phyloP scores from a whole-genome alignment of 2,329 filamentous ascomycete species.

The Arthroderma sp. region DNA sequence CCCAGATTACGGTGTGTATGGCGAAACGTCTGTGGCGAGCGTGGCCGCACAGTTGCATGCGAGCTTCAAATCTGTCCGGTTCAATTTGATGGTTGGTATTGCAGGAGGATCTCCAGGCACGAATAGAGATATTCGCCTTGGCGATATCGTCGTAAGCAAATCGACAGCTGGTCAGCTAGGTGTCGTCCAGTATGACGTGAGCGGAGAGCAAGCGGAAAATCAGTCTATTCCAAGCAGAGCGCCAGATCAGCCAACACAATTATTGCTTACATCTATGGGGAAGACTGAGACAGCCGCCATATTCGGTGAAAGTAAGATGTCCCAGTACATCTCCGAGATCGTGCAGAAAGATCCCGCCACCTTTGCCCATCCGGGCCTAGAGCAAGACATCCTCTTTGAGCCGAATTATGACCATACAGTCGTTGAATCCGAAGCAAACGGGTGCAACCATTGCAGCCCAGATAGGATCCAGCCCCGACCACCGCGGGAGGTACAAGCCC shows the following conservation, averaged over 20 bases:
- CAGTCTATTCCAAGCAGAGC: conserved; percentile 5
- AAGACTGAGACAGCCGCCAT: conserved; percentile 13
- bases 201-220: conserved; percentile 2
- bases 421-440: conserved; percentile 3
- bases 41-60: conserved; percentile 10
- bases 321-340: conserved; percentile 10
- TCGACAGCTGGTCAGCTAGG: not conserved
- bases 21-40: conserved; percentile 7
- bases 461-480: not conserved
- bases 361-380: conserved; percentile 4
- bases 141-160: conserved; percentile 12
- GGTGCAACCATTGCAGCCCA: not conserved
- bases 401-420: conserved; percentile 13
- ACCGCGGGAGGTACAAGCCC: not conserved
- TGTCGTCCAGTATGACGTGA: conserved; percentile 12
- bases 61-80: conserved; percentile 10
- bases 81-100: conserved; percentile 14
- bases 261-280: conserved; percentile 12
- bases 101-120: conserved; percentile 12
- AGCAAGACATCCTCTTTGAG: conserved; percentile 15
- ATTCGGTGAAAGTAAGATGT: conserved; percentile 11
- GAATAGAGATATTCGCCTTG: conserved; percentile 11
- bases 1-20: conserved; percentile 9
- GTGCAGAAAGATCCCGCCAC: conserved; percentile 11
- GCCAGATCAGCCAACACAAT: conserved; percentile 8